Evolutionary conservation across 495 filamentous ascomycete genomes (phyloP).

Genomic region (Podospora pseudocomata): DNA sequence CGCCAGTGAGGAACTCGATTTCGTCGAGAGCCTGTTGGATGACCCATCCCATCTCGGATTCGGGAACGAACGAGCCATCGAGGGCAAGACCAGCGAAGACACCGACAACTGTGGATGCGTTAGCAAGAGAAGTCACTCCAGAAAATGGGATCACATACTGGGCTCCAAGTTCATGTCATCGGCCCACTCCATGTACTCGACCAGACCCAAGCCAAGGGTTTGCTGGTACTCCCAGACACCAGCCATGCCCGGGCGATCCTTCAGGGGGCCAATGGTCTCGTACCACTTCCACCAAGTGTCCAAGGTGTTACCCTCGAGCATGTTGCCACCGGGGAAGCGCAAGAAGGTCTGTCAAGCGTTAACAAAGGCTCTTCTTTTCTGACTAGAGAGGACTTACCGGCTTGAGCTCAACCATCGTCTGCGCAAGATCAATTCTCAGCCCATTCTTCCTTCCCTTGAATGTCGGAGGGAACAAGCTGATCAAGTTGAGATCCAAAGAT

Average conservation of each 20-base stretch:
- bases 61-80: constrained; percentile 45
- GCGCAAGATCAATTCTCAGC: constrained; percentile 55
- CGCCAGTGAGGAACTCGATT: constrained; percentile 62
- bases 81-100: constrained; percentile 64
- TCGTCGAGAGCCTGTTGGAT: constrained; percentile 63
- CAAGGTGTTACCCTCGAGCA: constrained; percentile 55
- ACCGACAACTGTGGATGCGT: constrained; percentile 18
- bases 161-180: constrained; percentile 59
- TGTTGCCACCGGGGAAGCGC: constrained; percentile 66
- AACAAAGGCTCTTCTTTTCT: background rate
- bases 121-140: background rate
- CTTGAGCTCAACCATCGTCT: constrained; percentile 50
- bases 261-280: constrained; percentile 61
- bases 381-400: constrained; percentile 28
- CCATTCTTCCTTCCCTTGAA: constrained; percentile 62
- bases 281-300: constrained; percentile 64
- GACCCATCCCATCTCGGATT: constrained; percentile 40
- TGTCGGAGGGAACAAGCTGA: constrained; percentile 66
- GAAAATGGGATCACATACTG: constrained; percentile 21
- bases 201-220: constrained; percentile 58
- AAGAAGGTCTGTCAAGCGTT: constrained; percentile 43
- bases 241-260: constrained; percentile 57
- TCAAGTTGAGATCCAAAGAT: constrained; percentile 59
- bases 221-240: constrained; percentile 61
- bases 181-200: constrained; percentile 65